A percentile compares a stretch with the other conserved stretches of the same genome.
Evolutionary conservation across 176 grass and related monocot species (phyloP).

Genomic region (Oryza officinalis): DNA sequence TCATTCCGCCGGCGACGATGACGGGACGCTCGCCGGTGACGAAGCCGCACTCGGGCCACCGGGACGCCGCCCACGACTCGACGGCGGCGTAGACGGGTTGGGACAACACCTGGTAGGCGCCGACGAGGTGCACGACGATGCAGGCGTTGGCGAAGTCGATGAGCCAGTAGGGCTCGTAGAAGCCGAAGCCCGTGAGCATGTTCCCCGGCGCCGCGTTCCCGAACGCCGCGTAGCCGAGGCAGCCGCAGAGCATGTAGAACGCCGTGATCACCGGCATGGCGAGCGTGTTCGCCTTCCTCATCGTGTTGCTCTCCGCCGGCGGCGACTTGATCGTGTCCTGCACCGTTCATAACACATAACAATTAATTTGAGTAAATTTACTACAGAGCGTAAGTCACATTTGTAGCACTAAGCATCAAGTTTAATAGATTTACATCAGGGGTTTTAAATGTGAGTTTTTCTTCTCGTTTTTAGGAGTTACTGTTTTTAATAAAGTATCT

Average conservation of each 20-base stretch:
- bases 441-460: too few relatives aligned
- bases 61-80: not conserved
- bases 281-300: constrained; percentile 53
- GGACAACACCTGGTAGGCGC: not conserved
- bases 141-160: constrained; percentile 81
- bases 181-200: constrained; percentile 78
- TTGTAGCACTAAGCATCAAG: too few relatives aligned
- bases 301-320: constrained; percentile 61
- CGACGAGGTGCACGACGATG: constrained; percentile 9
- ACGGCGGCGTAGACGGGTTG: not conserved
- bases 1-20: not conserved
- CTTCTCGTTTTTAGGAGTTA: too few relatives aligned
- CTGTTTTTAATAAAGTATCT: too few relatives aligned
- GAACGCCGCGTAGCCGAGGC: constrained; percentile 54
- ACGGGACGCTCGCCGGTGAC: constrained; percentile 34
- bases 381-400: too few relatives aligned
- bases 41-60: not conserved
- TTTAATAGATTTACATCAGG: too few relatives aligned
- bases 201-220: constrained; percentile 59
- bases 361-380: too few relatives aligned
- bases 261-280: constrained; percentile 47
- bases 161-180: constrained; percentile 74
- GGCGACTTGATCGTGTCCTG: constrained; percentile 61
- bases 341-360: not conserved
- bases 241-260: constrained; percentile 63